A percentile compares a stretch with the other conserved stretches of the same genome.
phyloP scores from a whole-genome alignment of 129 eudicot genomes.

The Ambrosia trifida region DNA sequence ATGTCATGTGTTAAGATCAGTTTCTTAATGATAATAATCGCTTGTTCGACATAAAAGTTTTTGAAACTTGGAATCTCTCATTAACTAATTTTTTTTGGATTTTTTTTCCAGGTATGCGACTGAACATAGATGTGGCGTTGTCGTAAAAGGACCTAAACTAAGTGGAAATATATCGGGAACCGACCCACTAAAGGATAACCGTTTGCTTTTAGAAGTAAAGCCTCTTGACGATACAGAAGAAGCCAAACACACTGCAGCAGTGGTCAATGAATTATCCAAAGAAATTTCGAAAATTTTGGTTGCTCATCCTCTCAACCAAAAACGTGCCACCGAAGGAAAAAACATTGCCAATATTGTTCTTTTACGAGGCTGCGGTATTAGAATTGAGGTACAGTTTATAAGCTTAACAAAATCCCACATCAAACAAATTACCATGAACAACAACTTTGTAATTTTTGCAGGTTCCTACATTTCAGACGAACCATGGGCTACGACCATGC shows the following conservation, averaged over 20 bases:
- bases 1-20: slow-evolving; percentile 21
- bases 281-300: slow-evolving; percentile 74
- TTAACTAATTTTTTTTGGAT: slow-evolving; percentile 6
- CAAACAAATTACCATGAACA: background rate
- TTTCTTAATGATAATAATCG: slow-evolving; percentile 1
- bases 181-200: slow-evolving; percentile 92
- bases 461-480: slow-evolving; percentile 79
- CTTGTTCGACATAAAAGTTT: background rate
- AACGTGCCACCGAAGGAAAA: slow-evolving; percentile 82
- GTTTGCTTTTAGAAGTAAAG: slow-evolving; percentile 71
- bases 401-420: slow-evolving; percentile 14
- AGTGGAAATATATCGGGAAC: slow-evolving; percentile 99
- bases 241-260: slow-evolving; percentile 84
- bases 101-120: slow-evolving; percentile 84
- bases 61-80: background rate
- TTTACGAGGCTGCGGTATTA: slow-evolving; percentile 94
- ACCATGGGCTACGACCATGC: slow-evolving; percentile 85
- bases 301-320: slow-evolving; percentile 76
- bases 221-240: slow-evolving; percentile 89
- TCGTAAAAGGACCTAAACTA: slow-evolving; percentile 88
- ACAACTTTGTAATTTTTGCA: slow-evolving; percentile 28
- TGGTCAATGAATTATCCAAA: slow-evolving; percentile 82
- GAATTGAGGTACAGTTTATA: slow-evolving; percentile 67
- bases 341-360: slow-evolving; percentile 88
- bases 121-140: slow-evolving; percentile 98